Evolutionary conservation across 768 basidiomycete genomes (phyloP).

Genomic region (Dioszegia hungarica): DNA sequence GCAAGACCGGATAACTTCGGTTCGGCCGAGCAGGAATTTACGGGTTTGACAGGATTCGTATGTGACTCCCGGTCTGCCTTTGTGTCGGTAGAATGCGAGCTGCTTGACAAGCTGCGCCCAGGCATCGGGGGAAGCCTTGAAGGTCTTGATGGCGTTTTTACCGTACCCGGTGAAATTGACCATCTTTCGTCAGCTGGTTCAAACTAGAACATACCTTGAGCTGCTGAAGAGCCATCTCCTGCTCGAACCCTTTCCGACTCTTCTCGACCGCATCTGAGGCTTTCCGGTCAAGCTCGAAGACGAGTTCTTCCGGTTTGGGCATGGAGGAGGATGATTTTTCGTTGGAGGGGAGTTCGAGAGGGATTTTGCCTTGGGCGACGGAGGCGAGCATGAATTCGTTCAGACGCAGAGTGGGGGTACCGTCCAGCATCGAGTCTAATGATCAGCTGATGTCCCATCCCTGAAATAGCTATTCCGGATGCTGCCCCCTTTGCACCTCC

Average conservation of each 20-base stretch:
- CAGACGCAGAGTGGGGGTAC: slow-evolving; percentile 87
- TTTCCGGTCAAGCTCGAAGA: slow-evolving; percentile 62
- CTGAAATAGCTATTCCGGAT: too few species aligned
- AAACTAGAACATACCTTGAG: slow-evolving; percentile 57
- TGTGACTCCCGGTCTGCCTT: slow-evolving; percentile 66
- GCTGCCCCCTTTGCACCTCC: too few species aligned
- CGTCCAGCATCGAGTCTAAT: slow-evolving; percentile 57
- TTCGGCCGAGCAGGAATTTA: slow-evolving; percentile 82
- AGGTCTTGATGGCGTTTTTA: slow-evolving; percentile 76
- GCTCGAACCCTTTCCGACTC: slow-evolving; percentile 67
- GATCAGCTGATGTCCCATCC: neutral
- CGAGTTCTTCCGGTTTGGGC: slow-evolving; percentile 62
- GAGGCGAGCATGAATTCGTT: slow-evolving; percentile 88
- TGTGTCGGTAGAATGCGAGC: slow-evolving; percentile 84
- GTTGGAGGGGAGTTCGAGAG: slow-evolving; percentile 59
- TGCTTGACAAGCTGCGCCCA: slow-evolving; percentile 95
- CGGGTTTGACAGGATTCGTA: slow-evolving; percentile 95
- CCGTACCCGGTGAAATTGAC: slow-evolving; percentile 85
- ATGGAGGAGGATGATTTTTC: slow-evolving; percentile 50
- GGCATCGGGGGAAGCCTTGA: slow-evolving; percentile 84
- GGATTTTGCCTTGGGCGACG: slow-evolving; percentile 66
- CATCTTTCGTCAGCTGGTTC: slow-evolving; percentile 52
- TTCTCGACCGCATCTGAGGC: slow-evolving; percentile 56
- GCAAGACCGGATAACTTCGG: slow-evolving; percentile 87
- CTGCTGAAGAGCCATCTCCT: slow-evolving; percentile 71